Base-by-base conservation (phyloP, 2,329 filamentous ascomycete genomes). In the Talaromyces sp. region DNA sequence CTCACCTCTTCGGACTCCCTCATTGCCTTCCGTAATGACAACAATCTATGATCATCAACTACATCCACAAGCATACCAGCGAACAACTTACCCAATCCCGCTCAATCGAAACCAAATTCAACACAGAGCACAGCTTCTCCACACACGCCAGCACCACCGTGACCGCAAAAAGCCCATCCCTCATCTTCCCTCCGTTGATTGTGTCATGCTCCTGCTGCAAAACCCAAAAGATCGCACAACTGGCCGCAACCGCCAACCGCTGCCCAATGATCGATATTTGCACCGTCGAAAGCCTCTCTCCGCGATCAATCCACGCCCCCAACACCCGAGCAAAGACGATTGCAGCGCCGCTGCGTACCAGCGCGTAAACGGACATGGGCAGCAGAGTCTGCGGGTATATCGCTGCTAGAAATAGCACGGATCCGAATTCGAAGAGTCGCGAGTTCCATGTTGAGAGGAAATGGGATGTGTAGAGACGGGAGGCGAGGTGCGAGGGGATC, bases 31-130 rank as follows among this genome's bases (percentile, higher is more conserved):
- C 5, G 66, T 56, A 6, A 67, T 67, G 13, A 67, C 60, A 17
- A 67, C 62, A 49, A 67, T 47, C 66, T 67, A 37, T 7, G 33
- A 45, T 25, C 7, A 35, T 64, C 47, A 62, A 41, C 56, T 17
- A n/a, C 13, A 27, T 35, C 17, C 60, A 15, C 7, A 11, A 35
- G 5, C 17, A 27, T 25, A 31, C 11, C 31, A 43, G 17, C 3
- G 13, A 35, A 22, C 5, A 11, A 31, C 74, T 59, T 68, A 80
- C 77, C 89, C 90, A 92, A 70, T 93, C 90, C 70, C 87, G 81
- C 73, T 92, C 90, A 0, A 93, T 83, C 0, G 90, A 81, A 0
- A 92, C 85, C 0, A 86, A 81, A 72, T 92, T 92, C 73, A 87
- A 82, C 6, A 88, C 82, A 1, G 87, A 82, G 15, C 81, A 82